Conservation (phyloP, 2,329 filamentous ascomycete species). For the Cytospora schulzeri region DNA sequence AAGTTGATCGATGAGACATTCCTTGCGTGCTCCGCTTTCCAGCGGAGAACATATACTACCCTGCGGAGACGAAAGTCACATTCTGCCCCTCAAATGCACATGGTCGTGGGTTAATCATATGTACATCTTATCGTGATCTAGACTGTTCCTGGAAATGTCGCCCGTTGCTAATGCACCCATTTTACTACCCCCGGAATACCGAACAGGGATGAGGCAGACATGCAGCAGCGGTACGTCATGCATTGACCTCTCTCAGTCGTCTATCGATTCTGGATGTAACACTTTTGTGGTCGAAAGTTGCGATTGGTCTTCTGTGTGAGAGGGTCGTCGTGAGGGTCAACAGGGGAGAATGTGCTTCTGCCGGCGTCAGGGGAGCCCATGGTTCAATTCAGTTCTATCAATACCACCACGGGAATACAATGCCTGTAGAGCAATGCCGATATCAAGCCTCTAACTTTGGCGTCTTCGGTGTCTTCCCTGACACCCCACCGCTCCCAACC, state of each 20-base stretch:
- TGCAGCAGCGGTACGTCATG: neutral
- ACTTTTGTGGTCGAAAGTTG: neutral
- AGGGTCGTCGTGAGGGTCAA: neutral
- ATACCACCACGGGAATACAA: too few species aligned
- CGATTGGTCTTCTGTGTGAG: neutral
- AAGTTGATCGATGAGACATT: neutral
- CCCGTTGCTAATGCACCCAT: neutral
- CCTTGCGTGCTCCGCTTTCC: neutral
- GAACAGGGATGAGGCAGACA: neutral
- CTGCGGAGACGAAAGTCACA: neutral
- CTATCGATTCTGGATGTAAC: neutral
- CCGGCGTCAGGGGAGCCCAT: neutral
- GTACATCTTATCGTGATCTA: neutral
- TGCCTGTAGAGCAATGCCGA: neutral
- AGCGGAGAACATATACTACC: neutral
- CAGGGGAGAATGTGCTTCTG: neutral
- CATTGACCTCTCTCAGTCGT: neutral
- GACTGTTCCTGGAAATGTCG: neutral
- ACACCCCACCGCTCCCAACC: neutral
- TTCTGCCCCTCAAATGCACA: neutral
- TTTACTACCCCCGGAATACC: neutral
- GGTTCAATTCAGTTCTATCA: too few species aligned
- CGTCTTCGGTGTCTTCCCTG: slow-evolving; percentile 9
- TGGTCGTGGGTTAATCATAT: neutral
- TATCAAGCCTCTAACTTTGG: slow-evolving; percentile 21